Conservation (phyloP, 2,329 filamentous ascomycete genomes). For the Fusarium setosum region DNA sequence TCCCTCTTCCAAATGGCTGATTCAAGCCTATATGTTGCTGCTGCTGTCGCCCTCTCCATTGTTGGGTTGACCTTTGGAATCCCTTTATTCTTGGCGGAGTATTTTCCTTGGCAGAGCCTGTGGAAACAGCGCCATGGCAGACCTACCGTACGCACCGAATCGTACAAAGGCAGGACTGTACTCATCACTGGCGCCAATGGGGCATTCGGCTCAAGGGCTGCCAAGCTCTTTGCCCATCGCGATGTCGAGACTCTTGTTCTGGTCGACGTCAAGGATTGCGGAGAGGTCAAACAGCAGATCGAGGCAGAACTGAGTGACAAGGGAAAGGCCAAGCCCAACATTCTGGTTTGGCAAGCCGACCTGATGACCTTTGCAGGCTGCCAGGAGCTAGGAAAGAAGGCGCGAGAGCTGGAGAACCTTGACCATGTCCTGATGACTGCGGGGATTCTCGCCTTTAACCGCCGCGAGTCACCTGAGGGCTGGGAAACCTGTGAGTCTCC, state of each 20-base stretch:
- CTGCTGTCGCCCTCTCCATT: slow-evolving; percentile 27
- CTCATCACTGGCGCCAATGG: slow-evolving; percentile 51
- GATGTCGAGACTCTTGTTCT: slow-evolving; percentile 50
- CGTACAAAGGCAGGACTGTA: slow-evolving; percentile 50
- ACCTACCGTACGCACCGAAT: slow-evolving; percentile 48
- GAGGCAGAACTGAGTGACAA: slow-evolving; percentile 43
- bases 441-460: slow-evolving; percentile 50
- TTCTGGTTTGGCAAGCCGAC: slow-evolving; percentile 51
- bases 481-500: slow-evolving; percentile 50
- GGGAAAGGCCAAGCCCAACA: slow-evolving; percentile 43
- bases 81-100: slow-evolving; percentile 48
- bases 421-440: slow-evolving; percentile 52
- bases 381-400: slow-evolving; percentile 45
- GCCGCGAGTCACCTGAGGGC: slow-evolving; percentile 50
- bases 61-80: slow-evolving; percentile 42
- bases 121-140: slow-evolving; percentile 47
- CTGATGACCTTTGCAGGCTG: slow-evolving; percentile 51
- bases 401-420: slow-evolving; percentile 41
- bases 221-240: slow-evolving; percentile 49
- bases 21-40: slow-evolving; percentile 14
- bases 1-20: slow-evolving; percentile 27
- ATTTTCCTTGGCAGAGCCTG: slow-evolving; percentile 49
- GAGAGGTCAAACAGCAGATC: slow-evolving; percentile 47
- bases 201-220: slow-evolving; percentile 50
- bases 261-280: slow-evolving; percentile 49